A percentile compares a stretch with the other conserved stretches of the same genome.
Conservation (phyloP, 2,329 filamentous ascomycete species). For the Colletotrichum sp. region DNA sequence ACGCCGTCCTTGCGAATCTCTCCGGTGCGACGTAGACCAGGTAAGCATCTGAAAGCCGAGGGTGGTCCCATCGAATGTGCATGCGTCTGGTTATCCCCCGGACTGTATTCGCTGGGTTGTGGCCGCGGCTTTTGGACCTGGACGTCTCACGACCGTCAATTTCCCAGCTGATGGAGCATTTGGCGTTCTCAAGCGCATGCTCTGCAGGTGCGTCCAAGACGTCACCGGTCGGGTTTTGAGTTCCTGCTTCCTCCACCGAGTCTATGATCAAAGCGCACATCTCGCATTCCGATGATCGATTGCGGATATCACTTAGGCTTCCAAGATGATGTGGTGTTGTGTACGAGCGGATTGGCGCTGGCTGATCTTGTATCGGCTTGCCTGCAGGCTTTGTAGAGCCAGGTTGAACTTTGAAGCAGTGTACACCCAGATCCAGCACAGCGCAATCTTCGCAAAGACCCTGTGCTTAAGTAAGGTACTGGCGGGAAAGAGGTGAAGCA, state of each 20-base stretch:
- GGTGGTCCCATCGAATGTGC: background rate
- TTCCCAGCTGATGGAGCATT: slow-evolving; percentile 2
- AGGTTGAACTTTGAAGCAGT: background rate
- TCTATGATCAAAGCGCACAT: slow-evolving; percentile 1
- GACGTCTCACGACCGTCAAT: background rate
- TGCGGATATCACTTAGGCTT: background rate
- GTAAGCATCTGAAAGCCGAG: background rate
- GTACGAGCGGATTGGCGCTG: background rate
- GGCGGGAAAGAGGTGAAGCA: background rate
- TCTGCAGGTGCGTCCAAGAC: background rate
- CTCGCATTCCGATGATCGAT: background rate
- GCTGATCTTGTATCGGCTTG: background rate
- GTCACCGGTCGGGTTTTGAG: background rate
- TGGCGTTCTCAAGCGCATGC: background rate
- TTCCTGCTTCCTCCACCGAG: background rate
- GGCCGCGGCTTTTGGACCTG: background rate
- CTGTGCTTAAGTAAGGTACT: background rate
- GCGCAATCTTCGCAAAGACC: background rate
- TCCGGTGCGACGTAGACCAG: background rate
- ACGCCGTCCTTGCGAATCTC: background rate
- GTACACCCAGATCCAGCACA: background rate
- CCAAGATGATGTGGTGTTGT: background rate
- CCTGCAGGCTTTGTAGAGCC: background rate
- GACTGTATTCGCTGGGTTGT: background rate
- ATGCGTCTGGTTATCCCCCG: background rate